Evolutionary conservation across 2,329 filamentous ascomycete species (phyloP).

Genomic region (Fusarium verrucosum): DNA sequence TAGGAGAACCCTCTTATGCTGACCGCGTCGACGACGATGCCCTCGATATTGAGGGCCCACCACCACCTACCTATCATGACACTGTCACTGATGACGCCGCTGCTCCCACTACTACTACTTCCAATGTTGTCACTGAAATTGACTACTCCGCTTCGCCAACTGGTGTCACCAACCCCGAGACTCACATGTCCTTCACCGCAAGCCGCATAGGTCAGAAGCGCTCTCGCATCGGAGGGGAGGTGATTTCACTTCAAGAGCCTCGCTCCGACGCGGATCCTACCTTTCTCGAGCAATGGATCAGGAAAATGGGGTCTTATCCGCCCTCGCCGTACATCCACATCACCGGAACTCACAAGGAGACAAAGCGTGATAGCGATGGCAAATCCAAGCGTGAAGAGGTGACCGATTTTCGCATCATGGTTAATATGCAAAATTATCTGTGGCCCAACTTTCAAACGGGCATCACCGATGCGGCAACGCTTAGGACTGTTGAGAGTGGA

Average conservation of each 20-base stretch:
- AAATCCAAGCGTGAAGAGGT: slow-evolving; percentile 26
- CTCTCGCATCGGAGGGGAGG: slow-evolving; percentile 29
- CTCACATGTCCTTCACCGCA: slow-evolving; percentile 15
- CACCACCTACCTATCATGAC: slow-evolving; percentile 8
- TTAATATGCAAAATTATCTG: slow-evolving; percentile 36
- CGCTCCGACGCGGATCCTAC: slow-evolving; percentile 28
- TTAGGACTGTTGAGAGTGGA: slow-evolving; percentile 23
- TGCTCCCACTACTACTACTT: neutral
- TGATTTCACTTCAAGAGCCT: slow-evolving; percentile 15
- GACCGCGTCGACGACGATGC: slow-evolving; percentile 9
- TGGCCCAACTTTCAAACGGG: slow-evolving; percentile 30
- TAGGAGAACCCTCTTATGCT: slow-evolving; percentile 13
- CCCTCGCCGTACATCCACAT: slow-evolving; percentile 38
- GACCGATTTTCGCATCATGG: slow-evolving; percentile 32
- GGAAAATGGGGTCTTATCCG: slow-evolving; percentile 13
- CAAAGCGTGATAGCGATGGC: slow-evolving; percentile 24
- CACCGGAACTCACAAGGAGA: slow-evolving; percentile 24
- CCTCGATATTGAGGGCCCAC: neutral
- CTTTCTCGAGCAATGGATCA: slow-evolving; percentile 28
- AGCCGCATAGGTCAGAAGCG: slow-evolving; percentile 27
- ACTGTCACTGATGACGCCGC: neutral
- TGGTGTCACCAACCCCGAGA: slow-evolving; percentile 10
- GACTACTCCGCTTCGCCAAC: neutral
- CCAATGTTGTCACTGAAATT: neutral
- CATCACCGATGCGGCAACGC: neutral